Evolutionary conservation across 2,329 filamentous ascomycete genomes (phyloP).

Genomic region (Trichoderma gracile): DNA sequence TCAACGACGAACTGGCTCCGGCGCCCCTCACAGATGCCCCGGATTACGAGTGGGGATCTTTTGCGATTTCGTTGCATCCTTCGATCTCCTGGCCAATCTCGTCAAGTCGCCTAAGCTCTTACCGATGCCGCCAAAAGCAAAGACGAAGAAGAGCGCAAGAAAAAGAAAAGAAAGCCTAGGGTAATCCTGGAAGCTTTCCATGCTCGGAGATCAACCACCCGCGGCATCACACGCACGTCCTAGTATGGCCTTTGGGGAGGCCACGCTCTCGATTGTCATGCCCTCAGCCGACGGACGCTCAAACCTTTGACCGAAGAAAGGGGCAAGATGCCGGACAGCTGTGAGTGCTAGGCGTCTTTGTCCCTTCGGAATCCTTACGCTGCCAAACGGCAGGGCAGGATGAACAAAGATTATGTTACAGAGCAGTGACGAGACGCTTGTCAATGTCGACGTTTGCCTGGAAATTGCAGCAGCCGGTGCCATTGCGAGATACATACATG

Average conservation of each 20-base stretch:
- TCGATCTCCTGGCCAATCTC: slow-evolving; percentile 5
- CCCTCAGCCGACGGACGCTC: not conserved
- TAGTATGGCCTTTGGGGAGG: not conserved
- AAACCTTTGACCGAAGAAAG: slow-evolving; percentile 5
- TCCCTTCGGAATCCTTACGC: not conserved
- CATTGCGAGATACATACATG: not conserved
- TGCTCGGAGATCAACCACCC: not conserved
- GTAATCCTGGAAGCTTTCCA: not conserved
- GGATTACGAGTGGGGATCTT: slow-evolving; percentile 3
- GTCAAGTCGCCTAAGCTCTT: not conserved
- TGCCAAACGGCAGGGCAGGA: slow-evolving; percentile 5
- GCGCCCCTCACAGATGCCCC: slow-evolving; percentile 11
- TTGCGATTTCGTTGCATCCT: not conserved
- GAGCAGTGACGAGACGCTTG: not conserved
- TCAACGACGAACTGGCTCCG: not conserved
- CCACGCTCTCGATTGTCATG: too few species aligned
- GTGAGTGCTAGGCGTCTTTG: not conserved
- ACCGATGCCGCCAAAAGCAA: not conserved
- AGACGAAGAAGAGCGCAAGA: not conserved
- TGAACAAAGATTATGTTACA: slow-evolving; percentile 3
- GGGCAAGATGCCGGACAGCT: not conserved
- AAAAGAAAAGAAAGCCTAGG: not conserved
- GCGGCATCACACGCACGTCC: not conserved
- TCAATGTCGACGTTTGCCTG: not conserved
- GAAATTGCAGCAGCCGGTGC: not conserved